Evolutionary conservation across 441 rosid species (phyloP), one percentile per base, ranked within the genome.

Genomic region (Adansonia gregorii): DNA sequence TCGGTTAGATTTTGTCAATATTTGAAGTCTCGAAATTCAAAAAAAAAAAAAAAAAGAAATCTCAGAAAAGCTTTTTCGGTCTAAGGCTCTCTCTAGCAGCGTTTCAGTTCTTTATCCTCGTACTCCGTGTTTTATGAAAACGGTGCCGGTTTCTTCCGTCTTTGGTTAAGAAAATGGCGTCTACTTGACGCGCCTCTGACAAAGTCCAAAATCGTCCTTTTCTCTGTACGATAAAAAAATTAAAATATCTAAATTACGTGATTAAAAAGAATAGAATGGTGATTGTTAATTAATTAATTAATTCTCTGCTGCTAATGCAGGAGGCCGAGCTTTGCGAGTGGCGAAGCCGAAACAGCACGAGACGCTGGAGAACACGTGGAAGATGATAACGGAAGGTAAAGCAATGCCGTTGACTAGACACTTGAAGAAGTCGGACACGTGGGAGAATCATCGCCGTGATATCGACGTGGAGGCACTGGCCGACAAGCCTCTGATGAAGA

Each of bases 341-440:
- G 72, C 88, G 56, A 90, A 79, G 84, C 85, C 87, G 9, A 88
- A 84, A 75, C 88, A 89, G 74, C 83, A 90, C 43, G 94, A 92
- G 80, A 92, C 96, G 67, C 75, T 92, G 84, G 96, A 92, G 84
- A 85, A 85, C 86, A 90, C 92, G 74, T 92, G 96, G 96, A 88
- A 82, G 75, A 80, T 74, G 85, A 92, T 92, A 81, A 90, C 87
- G 80, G 96, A 85, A 52, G 89, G 90, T 8, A 80, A 78, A n/a
- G 85, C 85, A 52, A 84, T 87, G 80, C 91, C 91, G 77, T 78
- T 88, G 52, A 76, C 88, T 14, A 82, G 94, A 78, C 91, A 87
- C 46, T 68, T 85, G 78, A 67, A 83, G 83, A 86, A 85, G 60
- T 83, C 83, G n/a, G 88, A 83, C 8, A 82, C 87, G 46, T 85